phyloP scores from a whole-genome alignment of 805 yeast genomes.

The Priceomyces fermenticarens region DNA sequence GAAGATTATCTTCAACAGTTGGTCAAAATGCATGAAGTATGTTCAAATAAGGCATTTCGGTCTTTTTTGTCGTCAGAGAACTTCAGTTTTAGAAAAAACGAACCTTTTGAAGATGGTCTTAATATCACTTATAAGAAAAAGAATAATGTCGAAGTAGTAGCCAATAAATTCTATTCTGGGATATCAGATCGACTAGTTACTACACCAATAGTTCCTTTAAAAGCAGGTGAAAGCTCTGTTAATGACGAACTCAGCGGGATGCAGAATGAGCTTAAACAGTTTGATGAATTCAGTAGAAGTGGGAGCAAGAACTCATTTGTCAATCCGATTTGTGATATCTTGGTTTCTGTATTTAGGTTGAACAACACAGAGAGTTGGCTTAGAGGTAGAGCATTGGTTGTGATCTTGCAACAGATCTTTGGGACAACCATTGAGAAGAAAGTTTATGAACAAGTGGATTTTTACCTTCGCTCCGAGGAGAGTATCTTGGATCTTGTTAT shows the following conservation, averaged over 20 bases:
- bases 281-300: conserved; percentile 34
- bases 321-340: conserved; percentile 76
- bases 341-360: conserved; percentile 67
- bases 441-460: conserved; percentile 44
- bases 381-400: conserved; percentile 77
- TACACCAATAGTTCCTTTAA: not conserved
- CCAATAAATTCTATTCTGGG: conserved; percentile 33
- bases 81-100: conserved; percentile 37
- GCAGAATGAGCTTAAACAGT: conserved; percentile 53
- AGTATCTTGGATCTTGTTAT: conserved; percentile 38
- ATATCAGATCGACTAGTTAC: conserved; percentile 13
- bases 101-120: conserved; percentile 21
- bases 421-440: conserved; percentile 85
- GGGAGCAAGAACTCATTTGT: conserved; percentile 49
- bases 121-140: conserved; percentile 8
- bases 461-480: conserved; percentile 37
- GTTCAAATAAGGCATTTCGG: conserved; percentile 70
- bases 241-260: conserved; percentile 41
- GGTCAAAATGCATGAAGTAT: conserved; percentile 62
- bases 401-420: conserved; percentile 77
- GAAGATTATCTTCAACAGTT: conserved; percentile 61
- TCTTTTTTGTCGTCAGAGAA: conserved; percentile 74
- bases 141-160: conserved; percentile 25
- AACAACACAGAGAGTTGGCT: conserved; percentile 70
- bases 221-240: conserved; percentile 10